phyloP scores from a whole-genome alignment of 192 early-diverging fungal species.

The Backusella parvicylindrica region DNA sequence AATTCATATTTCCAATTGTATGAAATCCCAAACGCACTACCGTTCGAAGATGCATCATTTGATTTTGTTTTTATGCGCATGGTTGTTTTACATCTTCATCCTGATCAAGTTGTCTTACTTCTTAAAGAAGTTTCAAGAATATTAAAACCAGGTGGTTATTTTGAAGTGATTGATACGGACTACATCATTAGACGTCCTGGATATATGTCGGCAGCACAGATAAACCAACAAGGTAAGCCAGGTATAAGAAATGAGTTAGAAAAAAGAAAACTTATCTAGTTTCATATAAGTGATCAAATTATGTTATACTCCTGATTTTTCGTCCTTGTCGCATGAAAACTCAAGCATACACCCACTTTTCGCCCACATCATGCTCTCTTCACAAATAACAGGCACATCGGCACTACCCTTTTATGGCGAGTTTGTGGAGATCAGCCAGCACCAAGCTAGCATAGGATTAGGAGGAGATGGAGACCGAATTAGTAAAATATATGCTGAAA shows the following conservation, averaged over 20 bases:
- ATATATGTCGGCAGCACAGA: neutral
- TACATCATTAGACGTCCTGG: slow-evolving; percentile 11
- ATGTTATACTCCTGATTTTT: neutral
- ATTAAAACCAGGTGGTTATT: slow-evolving; percentile 22
- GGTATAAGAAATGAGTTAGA: neutral
- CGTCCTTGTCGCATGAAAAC: neutral
- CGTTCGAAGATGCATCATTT: neutral
- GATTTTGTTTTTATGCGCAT: slow-evolving; percentile 17
- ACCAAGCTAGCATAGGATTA: neutral
- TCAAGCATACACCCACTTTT: slow-evolving; percentile 7
- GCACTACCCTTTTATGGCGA: neutral
- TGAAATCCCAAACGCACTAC: neutral
- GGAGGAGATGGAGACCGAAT: slow-evolving; percentile 2
- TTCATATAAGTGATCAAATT: neutral
- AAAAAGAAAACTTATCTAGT: neutral
- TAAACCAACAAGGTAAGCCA: slow-evolving; percentile 7
- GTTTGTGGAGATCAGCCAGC: slow-evolving; percentile 11
- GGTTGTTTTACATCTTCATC: slow-evolving; percentile 10
- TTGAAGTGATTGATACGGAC: slow-evolving; percentile 23
- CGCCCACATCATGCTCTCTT: slow-evolving; percentile 1
- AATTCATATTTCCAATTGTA: slow-evolving; percentile 28
- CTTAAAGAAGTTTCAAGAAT: slow-evolving; percentile 18
- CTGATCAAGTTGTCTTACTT: neutral
- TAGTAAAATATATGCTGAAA: slow-evolving; percentile 3
- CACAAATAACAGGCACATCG: neutral